Conservation (phyloP, 768 basidiomycete species). For the Boletus rubropictus region DNA sequence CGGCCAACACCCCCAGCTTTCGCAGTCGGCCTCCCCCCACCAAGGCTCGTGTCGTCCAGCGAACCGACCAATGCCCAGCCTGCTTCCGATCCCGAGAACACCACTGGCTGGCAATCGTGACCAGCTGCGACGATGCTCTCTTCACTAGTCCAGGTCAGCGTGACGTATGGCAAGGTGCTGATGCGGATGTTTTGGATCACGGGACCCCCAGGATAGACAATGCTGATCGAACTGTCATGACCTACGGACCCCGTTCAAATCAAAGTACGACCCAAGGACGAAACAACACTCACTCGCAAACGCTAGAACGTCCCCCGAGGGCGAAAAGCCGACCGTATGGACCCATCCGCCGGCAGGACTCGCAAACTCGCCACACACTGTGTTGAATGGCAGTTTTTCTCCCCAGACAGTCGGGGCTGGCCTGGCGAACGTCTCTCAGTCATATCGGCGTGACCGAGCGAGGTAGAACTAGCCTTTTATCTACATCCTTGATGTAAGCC, state of each 20-base stretch:
- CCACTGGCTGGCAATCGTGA: slow-evolving; percentile 93
- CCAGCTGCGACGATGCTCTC: slow-evolving; percentile 84
- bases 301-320: slow-evolving; percentile 89
- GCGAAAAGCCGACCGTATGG: slow-evolving; percentile 92
- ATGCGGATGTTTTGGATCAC: slow-evolving; percentile 68
- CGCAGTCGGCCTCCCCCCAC: slow-evolving; percentile 36
- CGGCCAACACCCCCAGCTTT: slow-evolving; percentile 52
- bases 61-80: slow-evolving; percentile 82
- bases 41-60: slow-evolving; percentile 69
- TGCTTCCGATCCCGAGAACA: slow-evolving; percentile 67
- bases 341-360: slow-evolving; percentile 96
- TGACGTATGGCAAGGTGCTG: slow-evolving; percentile 74
- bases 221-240: slow-evolving; percentile 89
- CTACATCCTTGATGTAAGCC: slow-evolving; percentile 97
- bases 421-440: slow-evolving; percentile 36
- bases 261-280: background rate
- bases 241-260: slow-evolving; percentile 41
- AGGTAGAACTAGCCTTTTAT: slow-evolving; percentile 62
- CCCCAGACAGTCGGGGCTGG: slow-evolving; percentile 92
- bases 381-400: slow-evolving; percentile 97
- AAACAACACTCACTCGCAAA: slow-evolving; percentile 72
- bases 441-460: background rate
- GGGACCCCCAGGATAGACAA: slow-evolving; percentile 86
- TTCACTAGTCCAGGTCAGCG: slow-evolving; percentile 83
- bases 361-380: slow-evolving; percentile 89